Conservation (phyloP, 495 filamentous ascomycete species). For the Talaromyces thailandensis region DNA sequence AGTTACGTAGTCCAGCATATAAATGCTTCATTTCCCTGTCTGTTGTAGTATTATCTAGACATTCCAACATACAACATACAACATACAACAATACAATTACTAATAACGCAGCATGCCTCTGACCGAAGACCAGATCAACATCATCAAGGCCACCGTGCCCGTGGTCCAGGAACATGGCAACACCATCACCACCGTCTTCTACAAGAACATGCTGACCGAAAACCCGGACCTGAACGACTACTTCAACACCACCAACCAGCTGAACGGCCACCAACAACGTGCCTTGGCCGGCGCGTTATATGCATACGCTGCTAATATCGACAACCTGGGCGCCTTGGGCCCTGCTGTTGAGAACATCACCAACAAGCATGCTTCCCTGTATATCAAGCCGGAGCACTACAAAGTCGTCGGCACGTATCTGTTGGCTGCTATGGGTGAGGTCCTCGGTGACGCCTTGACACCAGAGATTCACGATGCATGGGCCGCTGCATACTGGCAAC, state of each 20-base stretch:
- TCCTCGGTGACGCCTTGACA: constrained; percentile 51
- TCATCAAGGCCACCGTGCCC: constrained; percentile 23
- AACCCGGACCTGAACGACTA: constrained; percentile 49
- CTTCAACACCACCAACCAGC: constrained; percentile 55
- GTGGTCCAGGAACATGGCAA: constrained; percentile 52
- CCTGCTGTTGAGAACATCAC: constrained; percentile 54
- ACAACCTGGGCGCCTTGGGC: constrained; percentile 47
- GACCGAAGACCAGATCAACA: constrained; percentile 14
- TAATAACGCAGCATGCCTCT: neutral
- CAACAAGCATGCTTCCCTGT: constrained; percentile 59
- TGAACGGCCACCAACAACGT: constrained; percentile 46
- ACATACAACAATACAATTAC: neutral
- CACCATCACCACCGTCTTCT: constrained; percentile 52
- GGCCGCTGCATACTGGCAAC: constrained; percentile 51
- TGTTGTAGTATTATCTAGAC: neutral
- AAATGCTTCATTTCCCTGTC: neutral
- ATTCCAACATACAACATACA: neutral
- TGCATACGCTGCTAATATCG: constrained; percentile 55
- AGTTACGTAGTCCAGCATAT: neutral
- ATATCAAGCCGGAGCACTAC: constrained; percentile 52
- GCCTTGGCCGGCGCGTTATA: constrained; percentile 55
- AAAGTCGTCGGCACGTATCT: constrained; percentile 51
- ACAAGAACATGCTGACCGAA: constrained; percentile 45
- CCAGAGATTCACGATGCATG: constrained; percentile 50
- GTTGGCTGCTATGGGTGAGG: constrained; percentile 48